Evolutionary conservation across 257 asterid species (phyloP).

Genomic region (Rubia yunnanensis): DNA sequence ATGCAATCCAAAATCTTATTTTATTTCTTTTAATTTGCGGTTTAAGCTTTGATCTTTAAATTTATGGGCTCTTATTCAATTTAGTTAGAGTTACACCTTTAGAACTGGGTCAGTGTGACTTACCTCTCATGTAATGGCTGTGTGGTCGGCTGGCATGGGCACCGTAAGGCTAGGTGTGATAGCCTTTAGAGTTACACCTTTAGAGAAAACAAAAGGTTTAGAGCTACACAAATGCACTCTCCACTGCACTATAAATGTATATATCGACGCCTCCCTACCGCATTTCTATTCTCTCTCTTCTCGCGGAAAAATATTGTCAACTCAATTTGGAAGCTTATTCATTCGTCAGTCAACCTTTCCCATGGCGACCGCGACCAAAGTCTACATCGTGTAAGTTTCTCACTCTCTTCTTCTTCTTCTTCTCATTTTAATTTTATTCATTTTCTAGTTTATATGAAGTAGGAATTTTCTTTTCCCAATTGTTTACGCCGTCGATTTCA

Average conservation of each 20-base stretch:
- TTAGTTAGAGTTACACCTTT: too few species aligned
- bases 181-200: too few species aligned
- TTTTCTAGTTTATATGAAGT: neutral
- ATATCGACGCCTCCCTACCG: neutral
- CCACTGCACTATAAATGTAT: slow-evolving; percentile 13
- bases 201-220: too few species aligned
- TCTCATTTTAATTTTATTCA: neutral
- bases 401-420: neutral
- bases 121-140: too few species aligned
- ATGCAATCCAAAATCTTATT: too few species aligned
- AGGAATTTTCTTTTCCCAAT: neutral
- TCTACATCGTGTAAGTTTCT: slow-evolving; percentile 58
- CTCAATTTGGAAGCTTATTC: slow-evolving; percentile 1
- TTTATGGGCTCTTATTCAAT: too few species aligned
- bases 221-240: too few species aligned
- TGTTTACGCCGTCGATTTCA: neutral
- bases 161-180: too few species aligned
- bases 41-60: too few species aligned
- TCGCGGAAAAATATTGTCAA: neutral
- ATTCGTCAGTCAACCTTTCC: neutral
- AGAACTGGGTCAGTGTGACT: too few species aligned
- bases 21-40: too few species aligned
- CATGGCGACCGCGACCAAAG: slow-evolving; percentile 66
- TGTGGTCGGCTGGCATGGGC: too few species aligned
- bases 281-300: neutral